Evolutionary conservation across 2,329 filamentous ascomycete species (phyloP).

Genomic region (Fusarium sp.): DNA sequence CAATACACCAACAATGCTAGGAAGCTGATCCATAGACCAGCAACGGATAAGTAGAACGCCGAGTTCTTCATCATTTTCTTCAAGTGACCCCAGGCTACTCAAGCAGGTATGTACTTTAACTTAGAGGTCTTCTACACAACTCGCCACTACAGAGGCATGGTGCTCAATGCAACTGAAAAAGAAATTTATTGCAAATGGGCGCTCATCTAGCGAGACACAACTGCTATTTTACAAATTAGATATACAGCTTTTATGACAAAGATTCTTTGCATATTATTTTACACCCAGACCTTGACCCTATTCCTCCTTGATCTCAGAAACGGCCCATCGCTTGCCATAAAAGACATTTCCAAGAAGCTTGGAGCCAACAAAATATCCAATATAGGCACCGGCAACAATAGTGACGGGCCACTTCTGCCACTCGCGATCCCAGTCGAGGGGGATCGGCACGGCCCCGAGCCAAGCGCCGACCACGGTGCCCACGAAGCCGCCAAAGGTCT

Average conservation of each 20-base stretch:
- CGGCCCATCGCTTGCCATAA: slow-evolving; percentile 57
- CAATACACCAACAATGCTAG: not conserved
- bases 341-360: slow-evolving; percentile 64
- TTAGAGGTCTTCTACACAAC: not conserved
- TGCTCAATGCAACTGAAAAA: not conserved
- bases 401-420: slow-evolving; percentile 99
- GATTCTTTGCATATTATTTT: not conserved
- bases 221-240: not conserved
- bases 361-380: slow-evolving; percentile 80
- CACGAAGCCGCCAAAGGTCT: slow-evolving; percentile 83
- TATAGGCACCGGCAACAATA: slow-evolving; percentile 83
- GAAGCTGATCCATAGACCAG: too few relatives aligned
- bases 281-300: slow-evolving; percentile 8
- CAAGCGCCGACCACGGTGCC: slow-evolving; percentile 86
- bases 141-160: not conserved
- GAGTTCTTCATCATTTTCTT: not conserved
- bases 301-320: slow-evolving; percentile 42
- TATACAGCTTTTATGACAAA: not conserved
- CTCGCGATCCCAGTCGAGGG: slow-evolving; percentile 97
- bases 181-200: not conserved
- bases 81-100: not conserved
- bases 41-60: not conserved
- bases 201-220: not conserved
- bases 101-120: not conserved
- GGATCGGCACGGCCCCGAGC: slow-evolving; percentile 94